These are phyloP conservation scores for Chaetoceros tenuissimus DNA, from an alignment of 108 stramenopile species.

Conservation along the genomic window DNA sequence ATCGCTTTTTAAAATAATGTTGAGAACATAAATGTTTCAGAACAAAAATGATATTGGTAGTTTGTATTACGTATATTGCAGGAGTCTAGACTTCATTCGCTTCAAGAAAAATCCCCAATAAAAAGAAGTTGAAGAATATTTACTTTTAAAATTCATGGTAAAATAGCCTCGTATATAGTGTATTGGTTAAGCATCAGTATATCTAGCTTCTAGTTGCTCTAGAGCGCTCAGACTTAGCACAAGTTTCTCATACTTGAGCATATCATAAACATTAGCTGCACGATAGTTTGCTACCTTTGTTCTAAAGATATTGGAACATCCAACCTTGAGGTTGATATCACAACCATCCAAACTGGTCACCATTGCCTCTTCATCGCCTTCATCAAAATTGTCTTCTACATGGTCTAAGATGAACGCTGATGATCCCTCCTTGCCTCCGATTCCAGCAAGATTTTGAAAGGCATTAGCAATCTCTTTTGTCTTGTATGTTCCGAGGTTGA, in stretches of 20 bases:
- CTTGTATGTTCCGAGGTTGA: constrained; percentile 54
- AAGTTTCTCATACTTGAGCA: constrained; percentile 69
- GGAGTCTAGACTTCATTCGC: too few species aligned
- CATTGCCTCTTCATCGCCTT: constrained; percentile 16
- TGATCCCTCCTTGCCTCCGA: constrained; percentile 31
- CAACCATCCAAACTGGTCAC: constrained; percentile 32
- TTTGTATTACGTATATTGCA: too few species aligned
- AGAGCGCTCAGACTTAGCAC: constrained; percentile 57
- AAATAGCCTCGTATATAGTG: too few species aligned
- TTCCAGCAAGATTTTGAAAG: constrained; percentile 26
- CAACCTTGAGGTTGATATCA: constrained; percentile 65
- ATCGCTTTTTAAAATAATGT: too few species aligned
- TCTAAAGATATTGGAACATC: constrained; percentile 45
- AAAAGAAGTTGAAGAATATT: too few species aligned
- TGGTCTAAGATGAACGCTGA: constrained; percentile 64
- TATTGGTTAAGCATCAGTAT: too few species aligned
- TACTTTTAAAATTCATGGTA: too few species aligned
- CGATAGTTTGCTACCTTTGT: constrained; percentile 54
- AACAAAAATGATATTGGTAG: too few species aligned
- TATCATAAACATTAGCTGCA: constrained; percentile 61
- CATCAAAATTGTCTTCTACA: constrained; percentile 23
- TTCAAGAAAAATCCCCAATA: too few species aligned
- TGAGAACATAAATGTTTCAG: too few species aligned
- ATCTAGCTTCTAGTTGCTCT: constrained; percentile 44
- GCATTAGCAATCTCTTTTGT: constrained; percentile 44